phyloP scores from a whole-genome alignment of 495 filamentous ascomycete genomes.

The Aspergillus wentii region DNA sequence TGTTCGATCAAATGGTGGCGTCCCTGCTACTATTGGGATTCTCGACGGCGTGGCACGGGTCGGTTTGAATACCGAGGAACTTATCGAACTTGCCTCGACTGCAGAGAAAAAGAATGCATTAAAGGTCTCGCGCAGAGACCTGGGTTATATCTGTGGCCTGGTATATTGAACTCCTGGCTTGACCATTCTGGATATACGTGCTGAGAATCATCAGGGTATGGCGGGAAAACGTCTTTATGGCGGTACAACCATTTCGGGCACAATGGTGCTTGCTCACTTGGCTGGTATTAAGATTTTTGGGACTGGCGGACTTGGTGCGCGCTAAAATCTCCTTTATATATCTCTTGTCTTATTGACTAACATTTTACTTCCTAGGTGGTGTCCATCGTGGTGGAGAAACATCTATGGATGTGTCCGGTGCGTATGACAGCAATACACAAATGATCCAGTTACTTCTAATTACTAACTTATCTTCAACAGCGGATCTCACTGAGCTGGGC shows the following conservation, averaged over 20 bases:
- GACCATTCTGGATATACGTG: background rate
- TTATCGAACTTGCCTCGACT: slow-evolving; percentile 63
- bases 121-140: slow-evolving; percentile 83
- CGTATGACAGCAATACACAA: background rate
- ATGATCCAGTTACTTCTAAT: background rate
- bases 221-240: slow-evolving; percentile 66
- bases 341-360: slow-evolving; percentile 7
- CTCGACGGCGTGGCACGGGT: slow-evolving; percentile 76
- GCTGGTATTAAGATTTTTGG: slow-evolving; percentile 93
- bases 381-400: slow-evolving; percentile 87
- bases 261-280: slow-evolving; percentile 81
- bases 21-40: slow-evolving; percentile 90
- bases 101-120: slow-evolving; percentile 56
- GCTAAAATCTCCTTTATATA: background rate
- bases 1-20: slow-evolving; percentile 72
- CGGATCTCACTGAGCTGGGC: slow-evolving; percentile 93
- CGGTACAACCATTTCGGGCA: slow-evolving; percentile 89
- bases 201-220: slow-evolving; percentile 47
- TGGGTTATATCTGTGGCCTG: slow-evolving; percentile 75
- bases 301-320: slow-evolving; percentile 58
- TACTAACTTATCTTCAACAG: slow-evolving; percentile 27
- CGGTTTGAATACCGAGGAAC: slow-evolving; percentile 64
- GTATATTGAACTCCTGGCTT: slow-evolving; percentile 41
- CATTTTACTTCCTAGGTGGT: slow-evolving; percentile 62
- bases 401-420: slow-evolving; percentile 80